Conservation (phyloP, 2,329 filamentous ascomycete genomes). For the Fusarium sp. region DNA sequence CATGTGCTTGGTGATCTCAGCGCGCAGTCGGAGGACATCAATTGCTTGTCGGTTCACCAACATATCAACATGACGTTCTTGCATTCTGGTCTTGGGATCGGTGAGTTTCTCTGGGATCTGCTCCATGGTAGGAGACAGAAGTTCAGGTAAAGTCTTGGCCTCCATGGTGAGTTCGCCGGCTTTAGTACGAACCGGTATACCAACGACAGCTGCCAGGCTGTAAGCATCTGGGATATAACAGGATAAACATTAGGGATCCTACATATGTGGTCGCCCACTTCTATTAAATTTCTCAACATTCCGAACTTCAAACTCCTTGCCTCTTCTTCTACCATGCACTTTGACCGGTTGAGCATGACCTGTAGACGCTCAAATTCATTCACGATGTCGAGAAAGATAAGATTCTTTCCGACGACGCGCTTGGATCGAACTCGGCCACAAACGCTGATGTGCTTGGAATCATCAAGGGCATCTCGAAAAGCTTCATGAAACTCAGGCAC, state of each 20-base stretch:
- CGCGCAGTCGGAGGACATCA: conserved; percentile 78
- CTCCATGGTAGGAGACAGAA: conserved; percentile 82
- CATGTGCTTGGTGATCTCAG: conserved; percentile 77
- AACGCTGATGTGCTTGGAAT: conserved; percentile 44
- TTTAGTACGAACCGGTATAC: conserved; percentile 73
- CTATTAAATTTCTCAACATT: conserved; percentile 71
- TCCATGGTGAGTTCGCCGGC: conserved; percentile 81
- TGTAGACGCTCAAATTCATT: conserved; percentile 80
- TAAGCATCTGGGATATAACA: conserved; percentile 35
- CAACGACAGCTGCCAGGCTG: conserved; percentile 68
- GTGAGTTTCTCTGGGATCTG: conserved; percentile 77
- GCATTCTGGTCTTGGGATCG: conserved; percentile 76
- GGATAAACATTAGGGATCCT: conserved; percentile 53
- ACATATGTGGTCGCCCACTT: conserved; percentile 87
- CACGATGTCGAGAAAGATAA: conserved; percentile 85
- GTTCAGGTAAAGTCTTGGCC: conserved; percentile 72
- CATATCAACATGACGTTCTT: conserved; percentile 86
- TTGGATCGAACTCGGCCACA: conserved; percentile 77
- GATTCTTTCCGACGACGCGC: conserved; percentile 77
- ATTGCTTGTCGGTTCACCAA: conserved; percentile 76
- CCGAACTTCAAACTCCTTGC: conserved; percentile 60
- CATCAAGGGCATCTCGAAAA: conserved; percentile 42
- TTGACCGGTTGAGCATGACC: conserved; percentile 75
- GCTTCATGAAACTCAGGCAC: conserved; percentile 49
- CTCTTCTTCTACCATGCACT: conserved; percentile 50